A percentile compares a stretch with the other conserved stretches of the same genome.
Conservation (phyloP, 108 stramenopile species). For the Conticribra weissflogii region DNA sequence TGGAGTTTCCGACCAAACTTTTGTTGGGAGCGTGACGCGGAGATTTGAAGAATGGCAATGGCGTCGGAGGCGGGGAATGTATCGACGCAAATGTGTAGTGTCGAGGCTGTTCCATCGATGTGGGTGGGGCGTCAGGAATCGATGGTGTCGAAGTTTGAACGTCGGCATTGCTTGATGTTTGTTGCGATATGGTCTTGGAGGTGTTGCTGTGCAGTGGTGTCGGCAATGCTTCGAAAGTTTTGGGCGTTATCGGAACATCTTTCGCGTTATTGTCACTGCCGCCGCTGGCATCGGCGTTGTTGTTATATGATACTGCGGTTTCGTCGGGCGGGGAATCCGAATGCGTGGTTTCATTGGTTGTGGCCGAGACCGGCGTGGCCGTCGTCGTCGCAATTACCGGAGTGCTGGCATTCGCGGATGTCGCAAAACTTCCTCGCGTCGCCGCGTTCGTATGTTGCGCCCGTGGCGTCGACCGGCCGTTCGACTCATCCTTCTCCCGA, state of each 20-base stretch:
- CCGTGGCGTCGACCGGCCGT: too few relatives aligned
- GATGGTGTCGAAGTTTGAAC: constrained; percentile 5
- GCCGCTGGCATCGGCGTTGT: neutral
- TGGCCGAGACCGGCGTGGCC: too few relatives aligned
- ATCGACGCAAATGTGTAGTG: neutral
- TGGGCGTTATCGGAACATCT: constrained; percentile 2
- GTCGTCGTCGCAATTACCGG: too few relatives aligned
- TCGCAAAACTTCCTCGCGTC: too few relatives aligned
- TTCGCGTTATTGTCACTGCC: neutral
- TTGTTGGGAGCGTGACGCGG: neutral
- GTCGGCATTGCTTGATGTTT: too few relatives aligned
- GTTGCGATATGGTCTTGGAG: too few relatives aligned
- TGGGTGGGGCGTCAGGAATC: neutral
- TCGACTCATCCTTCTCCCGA: too few relatives aligned
- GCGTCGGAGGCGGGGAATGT: constrained; percentile 17
- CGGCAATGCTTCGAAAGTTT: neutral
- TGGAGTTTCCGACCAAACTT: neutral
- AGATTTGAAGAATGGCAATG: constrained; percentile 17
- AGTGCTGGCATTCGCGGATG: too few relatives aligned
- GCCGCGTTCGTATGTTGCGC: too few relatives aligned
- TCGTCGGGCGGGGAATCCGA: too few relatives aligned
- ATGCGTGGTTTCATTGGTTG: too few relatives aligned
- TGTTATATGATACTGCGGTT: too few relatives aligned
- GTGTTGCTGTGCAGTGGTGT: neutral
- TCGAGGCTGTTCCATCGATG: neutral